Percentiles rank a stretch among this genome's conserved stretches.
Conservation (phyloP, 2,329 filamentous ascomycete species). For the Xylariaceae sp. region DNA sequence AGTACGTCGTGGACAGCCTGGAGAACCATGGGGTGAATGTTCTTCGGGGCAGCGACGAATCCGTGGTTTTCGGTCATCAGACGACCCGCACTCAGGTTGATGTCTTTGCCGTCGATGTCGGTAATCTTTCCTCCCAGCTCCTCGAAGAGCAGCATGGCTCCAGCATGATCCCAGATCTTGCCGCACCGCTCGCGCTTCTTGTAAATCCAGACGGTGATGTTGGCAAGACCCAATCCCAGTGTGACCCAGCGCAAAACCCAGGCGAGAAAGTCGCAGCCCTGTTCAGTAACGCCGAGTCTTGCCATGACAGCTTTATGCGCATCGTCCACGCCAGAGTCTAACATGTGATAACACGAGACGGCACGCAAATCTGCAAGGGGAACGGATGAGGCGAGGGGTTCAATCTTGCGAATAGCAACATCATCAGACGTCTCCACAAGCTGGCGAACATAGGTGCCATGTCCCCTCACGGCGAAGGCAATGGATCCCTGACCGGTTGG, state of each 20-base stretch:
- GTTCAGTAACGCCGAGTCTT: slow-evolving; percentile 39
- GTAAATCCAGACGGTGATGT: slow-evolving; percentile 54
- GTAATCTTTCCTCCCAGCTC: slow-evolving; percentile 52
- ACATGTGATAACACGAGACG: slow-evolving; percentile 43
- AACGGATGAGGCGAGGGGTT: slow-evolving; percentile 26
- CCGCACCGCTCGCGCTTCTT: slow-evolving; percentile 42
- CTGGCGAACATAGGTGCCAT: slow-evolving; percentile 45
- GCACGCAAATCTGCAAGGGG: slow-evolving; percentile 34
- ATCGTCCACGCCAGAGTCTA: slow-evolving; percentile 44
- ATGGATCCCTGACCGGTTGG: slow-evolving; percentile 42
- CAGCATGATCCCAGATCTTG: slow-evolving; percentile 57
- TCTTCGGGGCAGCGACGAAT: slow-evolving; percentile 48
- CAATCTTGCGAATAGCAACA: slow-evolving; percentile 31
- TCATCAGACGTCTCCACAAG: slow-evolving; percentile 29
- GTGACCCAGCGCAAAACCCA: slow-evolving; percentile 54
- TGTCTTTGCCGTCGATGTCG: slow-evolving; percentile 46
- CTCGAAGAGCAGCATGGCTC: slow-evolving; percentile 54
- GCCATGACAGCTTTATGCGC: slow-evolving; percentile 43
- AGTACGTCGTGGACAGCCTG: slow-evolving; percentile 34
- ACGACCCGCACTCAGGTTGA: slow-evolving; percentile 47
- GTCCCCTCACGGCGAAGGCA: slow-evolving; percentile 44
- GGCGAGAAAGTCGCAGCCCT: slow-evolving; percentile 48
- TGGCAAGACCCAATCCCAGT: slow-evolving; percentile 48
- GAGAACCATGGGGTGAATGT: slow-evolving; percentile 42
- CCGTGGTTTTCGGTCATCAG: slow-evolving; percentile 48